Evolutionary conservation across 495 filamentous ascomycete genomes (phyloP).

Genomic region (Evansstolkia leycettana): DNA sequence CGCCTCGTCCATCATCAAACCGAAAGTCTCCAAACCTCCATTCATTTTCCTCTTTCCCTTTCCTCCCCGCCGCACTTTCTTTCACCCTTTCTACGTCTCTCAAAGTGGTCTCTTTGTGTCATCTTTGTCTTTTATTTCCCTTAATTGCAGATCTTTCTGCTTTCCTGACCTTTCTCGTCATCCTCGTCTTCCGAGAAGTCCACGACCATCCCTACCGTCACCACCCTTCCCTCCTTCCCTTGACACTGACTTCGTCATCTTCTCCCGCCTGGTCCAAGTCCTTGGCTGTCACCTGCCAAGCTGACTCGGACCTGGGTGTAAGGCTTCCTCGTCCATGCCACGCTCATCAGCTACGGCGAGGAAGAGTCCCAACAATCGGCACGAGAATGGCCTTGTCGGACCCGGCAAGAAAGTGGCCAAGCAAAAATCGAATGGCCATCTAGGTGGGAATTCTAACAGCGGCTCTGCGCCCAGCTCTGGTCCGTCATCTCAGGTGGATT

Average conservation of each 20-base stretch:
- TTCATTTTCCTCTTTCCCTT: slow-evolving; percentile 1
- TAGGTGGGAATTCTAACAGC: slow-evolving; percentile 45
- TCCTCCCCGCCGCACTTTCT: slow-evolving; percentile 1
- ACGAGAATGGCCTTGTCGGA: slow-evolving; percentile 79
- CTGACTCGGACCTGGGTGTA: slow-evolving; percentile 39
- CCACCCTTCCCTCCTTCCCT: slow-evolving; percentile 5
- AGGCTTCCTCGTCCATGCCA: slow-evolving; percentile 52
- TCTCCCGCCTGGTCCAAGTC: slow-evolving; percentile 37
- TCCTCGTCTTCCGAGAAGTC: slow-evolving; percentile 9
- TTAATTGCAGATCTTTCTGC: slow-evolving; percentile 1
- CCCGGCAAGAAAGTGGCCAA: slow-evolving; percentile 70
- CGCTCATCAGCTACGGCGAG: slow-evolving; percentile 55
- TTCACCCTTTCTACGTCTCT: slow-evolving; percentile 10
- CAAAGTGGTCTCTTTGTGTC: slow-evolving; percentile 4
- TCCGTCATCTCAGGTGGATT: slow-evolving; percentile 32
- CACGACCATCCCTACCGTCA: background rate
- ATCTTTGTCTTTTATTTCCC: background rate
- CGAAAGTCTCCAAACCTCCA: slow-evolving; percentile 11
- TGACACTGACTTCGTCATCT: no score
- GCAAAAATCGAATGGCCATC: slow-evolving; percentile 50
- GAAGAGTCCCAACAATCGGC: slow-evolving; percentile 55
- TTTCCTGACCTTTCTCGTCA: slow-evolving; percentile 4
- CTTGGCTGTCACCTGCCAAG: slow-evolving; percentile 40
- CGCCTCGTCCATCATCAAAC: slow-evolving; percentile 14
- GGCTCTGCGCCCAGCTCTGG: slow-evolving; percentile 27